phyloP scores from a whole-genome alignment of 2,329 filamentous ascomycete species.

The Diaporthe citriasiana region DNA sequence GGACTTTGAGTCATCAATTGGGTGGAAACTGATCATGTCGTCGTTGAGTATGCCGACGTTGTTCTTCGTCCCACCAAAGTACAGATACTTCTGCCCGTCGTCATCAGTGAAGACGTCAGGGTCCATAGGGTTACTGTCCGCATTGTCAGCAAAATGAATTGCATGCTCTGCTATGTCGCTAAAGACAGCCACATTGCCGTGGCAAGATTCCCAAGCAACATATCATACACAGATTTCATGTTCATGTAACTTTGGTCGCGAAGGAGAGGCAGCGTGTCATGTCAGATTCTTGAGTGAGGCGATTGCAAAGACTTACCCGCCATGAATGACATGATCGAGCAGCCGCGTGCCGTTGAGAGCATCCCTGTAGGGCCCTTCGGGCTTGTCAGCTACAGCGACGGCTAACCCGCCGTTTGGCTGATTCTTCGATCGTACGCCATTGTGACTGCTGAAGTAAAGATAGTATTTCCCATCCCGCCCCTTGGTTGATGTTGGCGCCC shows the following conservation, averaged over 20 bases:
- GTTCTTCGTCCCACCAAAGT: slow-evolving; percentile 22
- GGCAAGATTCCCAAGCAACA: neutral
- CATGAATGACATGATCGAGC: slow-evolving; percentile 3
- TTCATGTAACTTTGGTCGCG: neutral
- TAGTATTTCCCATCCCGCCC: slow-evolving; percentile 60
- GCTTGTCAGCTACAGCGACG: slow-evolving; percentile 54
- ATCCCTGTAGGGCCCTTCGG: slow-evolving; percentile 42
- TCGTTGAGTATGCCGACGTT: slow-evolving; percentile 26
- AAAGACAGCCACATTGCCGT: neutral
- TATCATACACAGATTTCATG: neutral
- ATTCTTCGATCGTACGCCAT: slow-evolving; percentile 55
- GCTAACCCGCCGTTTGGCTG: slow-evolving; percentile 57
- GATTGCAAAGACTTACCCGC: slow-evolving; percentile 4
- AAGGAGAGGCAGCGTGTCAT: neutral
- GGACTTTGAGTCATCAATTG: neutral
- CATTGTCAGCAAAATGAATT: neutral
- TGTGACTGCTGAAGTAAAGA: slow-evolving; percentile 62
- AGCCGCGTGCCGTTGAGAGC: slow-evolving; percentile 11
- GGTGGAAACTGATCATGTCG: slow-evolving; percentile 33
- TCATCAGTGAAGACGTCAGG: slow-evolving; percentile 59
- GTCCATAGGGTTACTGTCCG: slow-evolving; percentile 60
- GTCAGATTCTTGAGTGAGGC: neutral
- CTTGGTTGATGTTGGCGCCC: slow-evolving; percentile 60
- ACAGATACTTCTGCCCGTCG: slow-evolving; percentile 54
- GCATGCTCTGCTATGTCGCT: neutral